A percentile compares a stretch with the other conserved stretches of the same genome.
Evolutionary conservation across 169 alveolate species (phyloP).

Genomic region (Besnoitia besnoiti): DNA sequence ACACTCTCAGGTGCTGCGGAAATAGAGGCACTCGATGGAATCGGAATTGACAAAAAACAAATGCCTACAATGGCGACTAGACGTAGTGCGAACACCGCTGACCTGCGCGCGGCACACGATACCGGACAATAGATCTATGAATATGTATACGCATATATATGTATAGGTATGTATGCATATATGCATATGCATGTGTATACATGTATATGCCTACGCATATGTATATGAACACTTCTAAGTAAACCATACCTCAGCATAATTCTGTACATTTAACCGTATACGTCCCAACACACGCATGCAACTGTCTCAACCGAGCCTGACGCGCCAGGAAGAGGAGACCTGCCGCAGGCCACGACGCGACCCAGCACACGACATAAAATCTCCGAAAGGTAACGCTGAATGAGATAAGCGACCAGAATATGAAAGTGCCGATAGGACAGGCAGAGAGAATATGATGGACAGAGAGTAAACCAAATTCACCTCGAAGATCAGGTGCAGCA

Average conservation of each 20-base stretch:
- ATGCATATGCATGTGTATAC: not conserved
- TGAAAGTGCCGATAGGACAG: no score
- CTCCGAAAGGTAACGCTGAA: no score
- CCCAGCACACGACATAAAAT: no score
- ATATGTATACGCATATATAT: not conserved
- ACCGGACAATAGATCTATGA: no score
- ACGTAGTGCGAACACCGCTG: no score
- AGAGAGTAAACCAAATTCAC: not conserved
- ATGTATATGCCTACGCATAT: not conserved
- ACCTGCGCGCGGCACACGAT: no score
- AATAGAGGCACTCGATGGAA: not conserved
- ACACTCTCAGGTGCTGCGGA: not conserved
- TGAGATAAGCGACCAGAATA: no score
- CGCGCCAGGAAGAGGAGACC: no score
- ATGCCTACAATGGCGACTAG: not conserved
- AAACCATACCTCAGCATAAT: not conserved
- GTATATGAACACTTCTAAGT: not conserved
- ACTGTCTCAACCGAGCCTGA: no score
- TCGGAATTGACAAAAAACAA: not conserved
- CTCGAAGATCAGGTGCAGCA: conserved; percentile 35
- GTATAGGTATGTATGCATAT: not conserved
- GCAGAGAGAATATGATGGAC: no score
- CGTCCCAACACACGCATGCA: not conserved
- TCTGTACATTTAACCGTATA: not conserved
- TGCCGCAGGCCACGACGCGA: no score